Conservation (phyloP, 306 rosid genomes). For the Neltuma alba region DNA sequence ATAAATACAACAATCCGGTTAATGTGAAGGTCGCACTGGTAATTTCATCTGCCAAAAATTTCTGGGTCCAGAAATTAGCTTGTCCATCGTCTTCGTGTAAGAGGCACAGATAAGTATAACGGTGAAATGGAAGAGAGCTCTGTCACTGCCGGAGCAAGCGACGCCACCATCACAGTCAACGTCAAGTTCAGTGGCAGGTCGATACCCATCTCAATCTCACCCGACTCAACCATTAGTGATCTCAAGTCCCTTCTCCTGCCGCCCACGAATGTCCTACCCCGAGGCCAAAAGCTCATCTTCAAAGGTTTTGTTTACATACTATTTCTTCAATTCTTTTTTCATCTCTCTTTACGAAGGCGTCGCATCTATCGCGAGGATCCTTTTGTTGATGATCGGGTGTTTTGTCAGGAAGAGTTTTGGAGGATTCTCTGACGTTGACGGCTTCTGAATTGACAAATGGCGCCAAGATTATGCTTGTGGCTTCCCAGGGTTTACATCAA, state of each 20-base stretch:
- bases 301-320: slow-evolving; percentile 55
- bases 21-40: not conserved
- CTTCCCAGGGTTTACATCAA: slow-evolving; percentile 92
- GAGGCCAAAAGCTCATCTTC: slow-evolving; percentile 93
- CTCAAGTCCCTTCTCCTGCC: slow-evolving; percentile 84
- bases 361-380: not conserved
- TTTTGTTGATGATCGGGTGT: slow-evolving; percentile 19
- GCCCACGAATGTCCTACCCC: slow-evolving; percentile 81
- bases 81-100: slow-evolving; percentile 11
- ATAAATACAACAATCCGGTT: no score
- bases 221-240: slow-evolving; percentile 64
- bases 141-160: slow-evolving; percentile 17
- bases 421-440: slow-evolving; percentile 62
- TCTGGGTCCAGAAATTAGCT: not conserved
- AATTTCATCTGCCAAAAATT: not conserved
- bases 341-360: not conserved
- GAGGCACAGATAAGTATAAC: not conserved
- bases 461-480: slow-evolving; percentile 87
- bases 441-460: slow-evolving; percentile 68
- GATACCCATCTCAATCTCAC: slow-evolving; percentile 62
- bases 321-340: not conserved
- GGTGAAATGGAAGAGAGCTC: slow-evolving; percentile 46
- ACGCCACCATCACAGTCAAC: slow-evolving; percentile 43
- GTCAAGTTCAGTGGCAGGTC: slow-evolving; percentile 71
- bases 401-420: slow-evolving; percentile 81